Percentiles rank a stretch among this genome's conserved stretches.
phyloP scores from a whole-genome alignment of 495 filamentous ascomycete species.

The Penicillium malachiteum region DNA sequence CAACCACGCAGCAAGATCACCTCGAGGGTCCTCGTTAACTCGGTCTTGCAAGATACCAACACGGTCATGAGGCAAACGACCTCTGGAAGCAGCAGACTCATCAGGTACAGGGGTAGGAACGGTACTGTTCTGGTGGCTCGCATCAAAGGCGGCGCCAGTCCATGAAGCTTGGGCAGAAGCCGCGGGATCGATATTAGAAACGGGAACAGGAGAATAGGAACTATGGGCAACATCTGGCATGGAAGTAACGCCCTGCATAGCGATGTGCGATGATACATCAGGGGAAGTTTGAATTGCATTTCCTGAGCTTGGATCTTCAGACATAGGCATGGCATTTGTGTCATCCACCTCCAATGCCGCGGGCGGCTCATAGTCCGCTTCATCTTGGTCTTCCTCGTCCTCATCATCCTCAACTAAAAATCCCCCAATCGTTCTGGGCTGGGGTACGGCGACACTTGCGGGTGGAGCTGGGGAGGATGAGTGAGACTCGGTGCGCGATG shows the following conservation, averaged over 20 bases:
- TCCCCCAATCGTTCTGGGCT: constrained; percentile 72
- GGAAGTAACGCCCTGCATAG: constrained; percentile 53
- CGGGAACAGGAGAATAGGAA: constrained; percentile 49
- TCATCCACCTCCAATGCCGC: constrained; percentile 49
- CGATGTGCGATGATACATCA: constrained; percentile 58
- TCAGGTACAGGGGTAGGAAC: constrained; percentile 39
- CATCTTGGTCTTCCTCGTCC: constrained; percentile 48
- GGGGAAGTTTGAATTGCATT: constrained; percentile 58
- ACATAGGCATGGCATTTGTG: constrained; percentile 46
- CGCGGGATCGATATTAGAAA: constrained; percentile 48
- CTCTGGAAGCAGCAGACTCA: constrained; percentile 43
- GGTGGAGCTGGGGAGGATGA: constrained; percentile 38
- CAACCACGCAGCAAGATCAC: constrained; percentile 88
- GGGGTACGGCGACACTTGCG: constrained; percentile 39
- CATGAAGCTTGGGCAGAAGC: constrained; percentile 43
- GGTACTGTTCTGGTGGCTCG: constrained; percentile 39
- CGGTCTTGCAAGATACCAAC: constrained; percentile 86
- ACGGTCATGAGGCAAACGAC: constrained; percentile 71
- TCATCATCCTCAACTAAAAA: constrained; percentile 77
- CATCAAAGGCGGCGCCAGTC: constrained; percentile 35
- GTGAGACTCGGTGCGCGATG: constrained; percentile 40
- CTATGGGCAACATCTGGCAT: constrained; percentile 54
- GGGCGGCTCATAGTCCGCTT: constrained; percentile 57
- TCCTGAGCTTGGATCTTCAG: constrained; percentile 53
- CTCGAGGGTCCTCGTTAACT: constrained; percentile 85